phyloP scores from a whole-genome alignment of 2,329 filamentous ascomycete species.

The Verticillium longisporum region DNA sequence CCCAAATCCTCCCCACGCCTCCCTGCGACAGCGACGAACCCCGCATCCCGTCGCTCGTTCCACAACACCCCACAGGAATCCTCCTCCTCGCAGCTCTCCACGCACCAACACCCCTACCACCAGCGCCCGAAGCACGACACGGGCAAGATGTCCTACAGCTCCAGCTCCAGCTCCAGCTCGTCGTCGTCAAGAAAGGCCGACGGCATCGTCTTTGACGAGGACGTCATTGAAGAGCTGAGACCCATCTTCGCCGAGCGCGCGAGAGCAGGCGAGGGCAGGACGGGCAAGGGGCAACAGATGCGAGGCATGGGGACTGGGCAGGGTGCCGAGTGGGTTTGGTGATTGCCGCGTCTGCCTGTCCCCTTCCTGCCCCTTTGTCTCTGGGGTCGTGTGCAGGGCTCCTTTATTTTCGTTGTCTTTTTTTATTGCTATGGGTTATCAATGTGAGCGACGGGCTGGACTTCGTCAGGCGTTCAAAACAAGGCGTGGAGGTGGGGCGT shows the following conservation, averaged over 20 bases:
- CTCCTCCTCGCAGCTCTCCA: background rate
- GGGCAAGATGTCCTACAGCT: slow-evolving; percentile 1
- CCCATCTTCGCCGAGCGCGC: slow-evolving; percentile 1
- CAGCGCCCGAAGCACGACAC: background rate
- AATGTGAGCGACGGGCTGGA: no score
- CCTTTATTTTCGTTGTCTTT: no score
- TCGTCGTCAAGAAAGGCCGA: background rate
- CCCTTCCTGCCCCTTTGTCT: background rate
- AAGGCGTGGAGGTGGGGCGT: no score
- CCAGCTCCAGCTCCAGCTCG: no score
- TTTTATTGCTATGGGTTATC: no score
- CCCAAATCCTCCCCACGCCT: background rate
- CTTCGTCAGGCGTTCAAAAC: no score
- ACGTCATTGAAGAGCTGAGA: slow-evolving; percentile 2
- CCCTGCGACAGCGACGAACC: background rate
- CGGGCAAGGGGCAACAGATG: background rate
- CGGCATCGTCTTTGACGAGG: slow-evolving; percentile 1
- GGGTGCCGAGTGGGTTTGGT: slow-evolving; percentile 3
- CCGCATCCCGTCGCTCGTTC: background rate
- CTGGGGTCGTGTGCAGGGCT: no score
- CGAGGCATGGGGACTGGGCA: background rate
- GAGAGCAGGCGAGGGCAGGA: background rate
- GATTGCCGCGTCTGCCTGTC: no score
- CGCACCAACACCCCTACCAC: background rate
- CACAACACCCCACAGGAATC: slow-evolving; percentile 1